Evolutionary conservation across 2,329 filamentous ascomycete genomes (phyloP).

Genomic region (Aquanectria penicillioides): DNA sequence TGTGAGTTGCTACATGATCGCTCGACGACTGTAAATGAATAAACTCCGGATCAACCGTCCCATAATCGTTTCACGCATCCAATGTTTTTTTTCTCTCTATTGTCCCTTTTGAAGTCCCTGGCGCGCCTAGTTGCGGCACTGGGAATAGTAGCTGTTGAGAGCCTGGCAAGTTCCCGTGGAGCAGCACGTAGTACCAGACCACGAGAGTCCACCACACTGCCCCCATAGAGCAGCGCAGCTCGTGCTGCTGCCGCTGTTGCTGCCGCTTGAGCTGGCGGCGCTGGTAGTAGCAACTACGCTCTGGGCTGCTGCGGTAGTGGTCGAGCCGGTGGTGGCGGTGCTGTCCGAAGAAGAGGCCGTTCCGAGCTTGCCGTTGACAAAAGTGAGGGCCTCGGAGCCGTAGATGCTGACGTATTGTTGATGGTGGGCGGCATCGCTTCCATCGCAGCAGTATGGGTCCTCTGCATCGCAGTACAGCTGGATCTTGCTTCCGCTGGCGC

Average conservation of each 20-base stretch:
- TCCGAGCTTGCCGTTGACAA: slow-evolving; percentile 60
- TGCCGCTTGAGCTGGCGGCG: slow-evolving; percentile 56
- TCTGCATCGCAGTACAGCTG: slow-evolving; percentile 72
- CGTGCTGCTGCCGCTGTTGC: background rate
- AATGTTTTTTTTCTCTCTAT: too few species aligned
- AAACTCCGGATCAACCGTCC: too few species aligned
- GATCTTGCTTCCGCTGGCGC: slow-evolving; percentile 63
- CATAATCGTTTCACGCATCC: too few species aligned
- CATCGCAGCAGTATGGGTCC: slow-evolving; percentile 75
- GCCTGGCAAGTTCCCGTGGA: slow-evolving; percentile 21
- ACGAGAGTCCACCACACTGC: slow-evolving; percentile 20
- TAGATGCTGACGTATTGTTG: slow-evolving; percentile 73
- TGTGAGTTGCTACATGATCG: too few species aligned
- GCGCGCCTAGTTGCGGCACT: slow-evolving; percentile 24
- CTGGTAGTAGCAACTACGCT: too few species aligned
- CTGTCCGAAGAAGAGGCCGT: too few species aligned
- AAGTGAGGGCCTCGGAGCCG: slow-evolving; percentile 65
- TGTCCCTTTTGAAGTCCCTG: too few species aligned
- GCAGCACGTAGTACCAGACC: slow-evolving; percentile 27
- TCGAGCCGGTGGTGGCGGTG: too few species aligned
- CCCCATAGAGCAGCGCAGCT: slow-evolving; percentile 20
- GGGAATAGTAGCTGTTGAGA: slow-evolving; percentile 25
- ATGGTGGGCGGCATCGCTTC: slow-evolving; percentile 67
- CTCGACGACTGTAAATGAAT: too few species aligned
- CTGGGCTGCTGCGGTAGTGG: too few species aligned